Conservation (phyloP, 2,329 filamentous ascomycete species). For the Fusarium redolens region DNA sequence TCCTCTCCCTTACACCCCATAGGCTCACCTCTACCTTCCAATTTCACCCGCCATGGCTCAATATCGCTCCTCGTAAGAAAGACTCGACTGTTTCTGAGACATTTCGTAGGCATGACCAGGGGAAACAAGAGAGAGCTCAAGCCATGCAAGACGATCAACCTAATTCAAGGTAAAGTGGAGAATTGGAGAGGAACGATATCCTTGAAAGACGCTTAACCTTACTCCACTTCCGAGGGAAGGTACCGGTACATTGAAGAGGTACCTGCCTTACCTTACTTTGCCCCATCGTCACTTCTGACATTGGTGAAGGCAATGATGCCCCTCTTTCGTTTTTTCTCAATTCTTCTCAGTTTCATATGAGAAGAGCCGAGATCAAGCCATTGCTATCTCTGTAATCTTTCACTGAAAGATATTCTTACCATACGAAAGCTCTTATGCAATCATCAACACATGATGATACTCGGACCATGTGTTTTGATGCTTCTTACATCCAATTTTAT, state of each 20-base stretch:
- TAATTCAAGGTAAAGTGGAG: conserved; percentile 33
- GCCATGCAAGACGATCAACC: conserved; percentile 37
- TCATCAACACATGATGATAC: neutral
- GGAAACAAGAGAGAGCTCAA: conserved; percentile 14
- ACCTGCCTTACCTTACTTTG: neutral
- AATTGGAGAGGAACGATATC: conserved; percentile 27
- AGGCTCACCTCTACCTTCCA: neutral
- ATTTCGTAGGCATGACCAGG: conserved; percentile 4
- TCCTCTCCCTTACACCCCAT: neutral
- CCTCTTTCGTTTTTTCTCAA: conserved; percentile 7
- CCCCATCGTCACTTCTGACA: conserved; percentile 1
- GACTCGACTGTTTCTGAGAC: conserved; percentile 19
- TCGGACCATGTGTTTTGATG: neutral
- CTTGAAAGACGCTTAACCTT: conserved; percentile 13
- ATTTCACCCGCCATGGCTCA: neutral
- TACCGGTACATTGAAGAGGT: conserved; percentile 35
- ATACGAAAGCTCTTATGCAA: neutral
- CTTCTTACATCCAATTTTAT: neutral
- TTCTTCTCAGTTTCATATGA: neutral
- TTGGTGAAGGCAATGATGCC: neutral
- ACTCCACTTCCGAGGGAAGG: conserved; percentile 22
- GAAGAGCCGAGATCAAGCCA: neutral
- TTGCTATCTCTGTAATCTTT: neutral
- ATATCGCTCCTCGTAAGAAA: neutral
- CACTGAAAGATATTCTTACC: neutral